These are phyloP conservation scores for Tolypocladium nubicola DNA, from an alignment of 2,329 filamentous ascomycete species.

Conservation along the genomic window DNA sequence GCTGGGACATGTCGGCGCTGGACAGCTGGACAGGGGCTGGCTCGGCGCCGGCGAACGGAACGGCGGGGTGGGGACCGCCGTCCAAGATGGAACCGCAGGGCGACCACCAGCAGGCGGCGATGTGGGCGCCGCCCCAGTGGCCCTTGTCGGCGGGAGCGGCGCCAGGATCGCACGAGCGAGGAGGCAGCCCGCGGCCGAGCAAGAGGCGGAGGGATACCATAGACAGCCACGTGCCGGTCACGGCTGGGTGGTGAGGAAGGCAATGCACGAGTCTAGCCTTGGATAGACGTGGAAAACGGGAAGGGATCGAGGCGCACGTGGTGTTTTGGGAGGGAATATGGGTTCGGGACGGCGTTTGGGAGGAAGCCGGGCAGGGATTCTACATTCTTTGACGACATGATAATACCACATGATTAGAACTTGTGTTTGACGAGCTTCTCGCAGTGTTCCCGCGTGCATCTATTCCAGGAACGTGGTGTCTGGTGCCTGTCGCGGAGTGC, in stretches of 20 bases:
- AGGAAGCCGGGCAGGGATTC: not conserved
- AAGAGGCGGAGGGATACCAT: constrained; percentile 25
- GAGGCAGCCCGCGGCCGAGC: constrained; percentile 23
- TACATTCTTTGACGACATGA: not conserved
- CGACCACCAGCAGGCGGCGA: constrained; percentile 11
- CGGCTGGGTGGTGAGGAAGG: constrained; percentile 17
- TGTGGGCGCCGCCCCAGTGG: constrained; percentile 26
- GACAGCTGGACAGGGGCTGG: constrained; percentile 20
- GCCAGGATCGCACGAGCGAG: constrained; percentile 14
- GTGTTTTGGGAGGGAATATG: not conserved
- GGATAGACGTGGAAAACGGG: not conserved
- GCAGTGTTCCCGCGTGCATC: not conserved
- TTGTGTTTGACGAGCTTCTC: not conserved
- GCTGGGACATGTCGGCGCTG: constrained; percentile 26
- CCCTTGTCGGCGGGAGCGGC: constrained; percentile 17
- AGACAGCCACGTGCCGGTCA: constrained; percentile 20
- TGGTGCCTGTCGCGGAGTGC: too few relatives aligned
- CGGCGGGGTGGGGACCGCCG: constrained; percentile 20
- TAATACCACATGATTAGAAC: constrained; percentile 7
- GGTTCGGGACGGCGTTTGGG: not conserved
- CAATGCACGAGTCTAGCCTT: not conserved
- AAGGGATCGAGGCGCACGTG: not conserved
- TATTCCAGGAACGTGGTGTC: not conserved
- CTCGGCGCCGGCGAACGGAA: constrained; percentile 11
- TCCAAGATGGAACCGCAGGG: constrained; percentile 18